Percentiles rank a stretch among this genome's conserved stretches.
phyloP scores from a whole-genome alignment of 768 basidiomycete species.

The Termitomyces sp. region DNA sequence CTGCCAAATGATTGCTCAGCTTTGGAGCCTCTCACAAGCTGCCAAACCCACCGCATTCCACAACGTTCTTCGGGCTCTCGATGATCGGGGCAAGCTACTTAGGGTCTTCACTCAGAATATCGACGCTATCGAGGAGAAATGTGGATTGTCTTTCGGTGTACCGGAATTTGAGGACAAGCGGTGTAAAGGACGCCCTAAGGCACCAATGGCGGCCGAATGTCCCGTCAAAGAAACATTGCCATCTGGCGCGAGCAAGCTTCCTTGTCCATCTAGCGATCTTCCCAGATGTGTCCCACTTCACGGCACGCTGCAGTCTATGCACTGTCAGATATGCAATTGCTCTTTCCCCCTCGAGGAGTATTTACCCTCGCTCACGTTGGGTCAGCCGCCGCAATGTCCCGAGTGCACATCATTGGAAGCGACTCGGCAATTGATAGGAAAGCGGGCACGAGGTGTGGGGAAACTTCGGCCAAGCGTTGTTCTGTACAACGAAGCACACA shows the following conservation, averaged over 20 bases:
- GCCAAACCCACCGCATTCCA: conserved; percentile 85
- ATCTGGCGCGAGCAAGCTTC: conserved; percentile 31
- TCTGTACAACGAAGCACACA: conserved; percentile 86
- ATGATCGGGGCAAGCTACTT: conserved; percentile 72
- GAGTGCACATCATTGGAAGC: conserved; percentile 69
- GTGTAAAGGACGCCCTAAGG: conserved; percentile 49
- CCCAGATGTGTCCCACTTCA: conserved; percentile 90
- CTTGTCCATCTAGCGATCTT: conserved; percentile 52
- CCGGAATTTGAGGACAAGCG: conserved; percentile 63
- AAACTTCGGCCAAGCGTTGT: conserved; percentile 84
- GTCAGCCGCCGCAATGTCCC: conserved; percentile 73
- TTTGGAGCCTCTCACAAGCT: conserved; percentile 67
- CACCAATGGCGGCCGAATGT: conserved; percentile 24
- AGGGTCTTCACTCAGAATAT: conserved; percentile 95
- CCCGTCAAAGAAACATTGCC: conserved; percentile 17
- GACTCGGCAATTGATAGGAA: conserved; percentile 69
- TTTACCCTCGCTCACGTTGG: conserved; percentile 55
- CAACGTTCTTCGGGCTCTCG: conserved; percentile 65
- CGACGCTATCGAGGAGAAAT: conserved; percentile 82
- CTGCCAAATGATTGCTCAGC: conserved; percentile 86
- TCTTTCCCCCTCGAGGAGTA: conserved; percentile 64
- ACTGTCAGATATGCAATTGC: conserved; percentile 80
- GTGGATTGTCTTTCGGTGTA: conserved; percentile 85
- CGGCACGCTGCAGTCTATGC: conserved; percentile 75
- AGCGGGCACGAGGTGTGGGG: conserved; percentile 78